Base-by-base conservation (phyloP, 1,139 yeast genomes). In the Yarrowia galli region DNA sequence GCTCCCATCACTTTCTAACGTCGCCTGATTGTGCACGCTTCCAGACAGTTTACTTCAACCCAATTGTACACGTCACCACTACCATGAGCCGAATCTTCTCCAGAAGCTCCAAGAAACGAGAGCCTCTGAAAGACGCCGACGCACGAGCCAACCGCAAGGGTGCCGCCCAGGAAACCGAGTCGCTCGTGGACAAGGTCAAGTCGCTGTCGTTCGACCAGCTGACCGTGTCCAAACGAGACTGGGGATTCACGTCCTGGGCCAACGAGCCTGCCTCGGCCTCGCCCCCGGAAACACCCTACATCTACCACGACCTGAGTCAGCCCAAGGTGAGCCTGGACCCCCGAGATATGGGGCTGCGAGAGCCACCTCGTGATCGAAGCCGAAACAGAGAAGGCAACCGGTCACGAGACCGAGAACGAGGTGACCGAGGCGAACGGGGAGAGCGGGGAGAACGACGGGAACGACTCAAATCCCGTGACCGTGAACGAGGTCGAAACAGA, bases 121-220 rank as follows among this genome's bases (percentile, higher is more conserved):
- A 58, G 42, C 64, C 64, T 15, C 64, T 58, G 12, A 58, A 58
- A 35, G 64, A 58, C 51, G 64, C 64, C 1, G 64, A 58, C 20
- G 32, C 51, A 15, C 64, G 51, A 8, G 40, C 64, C 22, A 58
- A 58, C 64, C 38, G 38, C 16, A 43, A 32, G 22, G 49, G 64
- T 7, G 36, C 25, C 3, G n/a, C 48, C 15, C 23, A 38, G 6
- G 64, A 58, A 20, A 1, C 42, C 9, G 64, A 43, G 51, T 58
- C 51, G 42, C 51, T 58, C 12, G 64, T 58, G 28, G 46, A 58
- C 64, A 58, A 58, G 42, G 64, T 58, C 42, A 58, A 58, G 46
- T 13, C 49, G 25, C 51, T 58, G 40, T 58, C 64, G 45, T 43
- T 58, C 10, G 64, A 58, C 28, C 64, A 58, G 42, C 64, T 58